Evolutionary conservation across 2,329 filamentous ascomycete species (phyloP).

Genomic region (Penicillium sp.): DNA sequence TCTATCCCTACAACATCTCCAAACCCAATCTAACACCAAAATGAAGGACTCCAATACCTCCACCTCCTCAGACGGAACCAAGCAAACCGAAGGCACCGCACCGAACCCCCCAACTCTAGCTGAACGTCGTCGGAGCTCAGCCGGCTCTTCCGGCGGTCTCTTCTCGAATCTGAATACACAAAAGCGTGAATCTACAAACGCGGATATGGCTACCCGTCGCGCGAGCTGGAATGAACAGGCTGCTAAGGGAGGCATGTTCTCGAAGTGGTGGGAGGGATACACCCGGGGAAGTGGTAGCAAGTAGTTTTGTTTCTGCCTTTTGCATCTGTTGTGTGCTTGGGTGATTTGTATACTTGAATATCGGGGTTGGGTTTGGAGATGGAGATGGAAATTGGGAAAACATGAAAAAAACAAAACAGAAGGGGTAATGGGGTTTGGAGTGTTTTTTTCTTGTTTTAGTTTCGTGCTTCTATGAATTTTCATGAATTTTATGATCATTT

Average conservation of each 20-base stretch:
- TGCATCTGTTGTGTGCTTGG: not conserved
- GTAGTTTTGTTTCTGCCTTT: not conserved
- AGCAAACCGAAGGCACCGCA: constrained; percentile 13
- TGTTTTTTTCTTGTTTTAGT: not conserved
- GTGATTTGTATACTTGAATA: not conserved
- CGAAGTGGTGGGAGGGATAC: constrained; percentile 45
- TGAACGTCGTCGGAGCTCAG: constrained; percentile 33
- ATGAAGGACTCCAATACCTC: constrained; percentile 33
- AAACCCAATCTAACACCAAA: not conserved
- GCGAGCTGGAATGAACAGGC: constrained; percentile 49
- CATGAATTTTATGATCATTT: not conserved
- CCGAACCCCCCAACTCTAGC: constrained; percentile 16
- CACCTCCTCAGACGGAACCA: constrained; percentile 25
- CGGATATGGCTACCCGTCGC: constrained; percentile 36
- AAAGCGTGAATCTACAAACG: constrained; percentile 46
- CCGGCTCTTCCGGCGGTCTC: constrained; percentile 20
- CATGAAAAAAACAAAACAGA: not conserved
- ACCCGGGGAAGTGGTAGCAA: constrained; percentile 27
- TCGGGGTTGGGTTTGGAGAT: not conserved
- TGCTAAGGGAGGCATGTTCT: constrained; percentile 38
- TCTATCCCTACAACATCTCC: no score
- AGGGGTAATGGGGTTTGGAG: not conserved
- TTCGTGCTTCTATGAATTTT: not conserved
- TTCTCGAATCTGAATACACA: constrained; percentile 43
- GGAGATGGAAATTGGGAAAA: not conserved